Conservation (phyloP, 805 yeast species). For the Candida ipomoeae region DNA sequence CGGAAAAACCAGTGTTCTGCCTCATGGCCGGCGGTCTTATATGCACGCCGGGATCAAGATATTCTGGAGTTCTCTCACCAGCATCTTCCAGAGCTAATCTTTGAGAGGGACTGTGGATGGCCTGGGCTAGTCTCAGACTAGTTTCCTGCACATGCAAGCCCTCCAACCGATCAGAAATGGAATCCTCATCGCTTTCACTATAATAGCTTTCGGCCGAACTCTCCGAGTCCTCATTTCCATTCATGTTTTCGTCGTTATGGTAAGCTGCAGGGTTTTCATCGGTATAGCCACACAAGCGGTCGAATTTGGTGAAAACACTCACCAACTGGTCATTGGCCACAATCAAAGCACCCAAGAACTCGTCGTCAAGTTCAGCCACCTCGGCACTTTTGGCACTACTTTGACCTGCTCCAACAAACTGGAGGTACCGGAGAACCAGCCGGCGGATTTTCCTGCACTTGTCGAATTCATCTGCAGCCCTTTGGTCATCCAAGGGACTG, state of each 20-base stretch:
- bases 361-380: constrained; percentile 53
- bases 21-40: constrained; percentile 7
- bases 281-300: constrained; percentile 45
- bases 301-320: constrained; percentile 63
- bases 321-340: constrained; percentile 91
- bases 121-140: constrained; percentile 9
- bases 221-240: background rate
- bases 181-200: constrained; percentile 30
- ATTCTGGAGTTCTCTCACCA: background rate
- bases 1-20: constrained; percentile 24
- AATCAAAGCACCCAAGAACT: constrained; percentile 79
- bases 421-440: constrained; percentile 75
- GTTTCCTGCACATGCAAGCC: constrained; percentile 13
- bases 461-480: constrained; percentile 64
- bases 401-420: constrained; percentile 59
- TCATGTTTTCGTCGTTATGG: background rate
- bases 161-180: constrained; percentile 9
- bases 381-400: constrained; percentile 25
- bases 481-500: constrained; percentile 59
- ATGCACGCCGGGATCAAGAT: background rate
- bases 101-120: constrained; percentile 22
- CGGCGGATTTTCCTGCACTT: constrained; percentile 73
- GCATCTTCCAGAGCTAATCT: no score
- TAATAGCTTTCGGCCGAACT: constrained; percentile 35
- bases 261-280: constrained; percentile 14